Base-by-base conservation (phyloP, 1,284 basidiomycete species). In the Peniophora sp. region DNA sequence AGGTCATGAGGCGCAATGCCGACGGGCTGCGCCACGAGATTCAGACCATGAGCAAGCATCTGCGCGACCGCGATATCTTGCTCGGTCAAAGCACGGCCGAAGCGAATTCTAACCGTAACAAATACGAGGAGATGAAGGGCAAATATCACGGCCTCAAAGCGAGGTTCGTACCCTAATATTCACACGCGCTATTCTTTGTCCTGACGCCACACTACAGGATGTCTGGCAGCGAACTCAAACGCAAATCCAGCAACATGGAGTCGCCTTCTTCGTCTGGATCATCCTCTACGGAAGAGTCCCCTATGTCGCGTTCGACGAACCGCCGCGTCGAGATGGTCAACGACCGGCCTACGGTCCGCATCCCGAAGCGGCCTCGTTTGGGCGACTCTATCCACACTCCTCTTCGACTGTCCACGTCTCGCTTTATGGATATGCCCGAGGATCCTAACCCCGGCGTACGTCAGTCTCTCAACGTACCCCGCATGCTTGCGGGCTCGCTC, bases 301-400 rank as follows among this genome's bases (percentile, higher is more conserved):
- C 27, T 5, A 6, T 32, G 27, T 32, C 27, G 27, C 27, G 27
- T 32, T 32, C 27, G 6, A 32, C 27, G 6, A 32, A 32, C 27
- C 5, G 45, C 16, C 32, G 34, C 39, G 41, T 35, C 47, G 49
- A 39, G 45, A 41, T 41, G n/a, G 39, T 41, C 41, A 25, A 25
- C 1, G 44, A 20, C n/a, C 55, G 60, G 5, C 58, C 58, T 14
- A 54, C 58, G 35, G 47, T 55, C 14, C 63, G 61, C 46, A 59
- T 62, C 34, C 54, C 56, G 9, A 66, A 66, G 52, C 63, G 65
- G 12, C 63, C 63, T 6, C 61, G 63, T 1, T 56, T 65, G 5
- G 38, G 47, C 45, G 23, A 17, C 32, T 39, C 24, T 49, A 32
- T 12, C 27, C 27, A 32, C 27, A 32, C 5, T 32, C 27, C 27